phyloP scores from a whole-genome alignment of 345 rosid species.

The Combretum micranthum region DNA sequence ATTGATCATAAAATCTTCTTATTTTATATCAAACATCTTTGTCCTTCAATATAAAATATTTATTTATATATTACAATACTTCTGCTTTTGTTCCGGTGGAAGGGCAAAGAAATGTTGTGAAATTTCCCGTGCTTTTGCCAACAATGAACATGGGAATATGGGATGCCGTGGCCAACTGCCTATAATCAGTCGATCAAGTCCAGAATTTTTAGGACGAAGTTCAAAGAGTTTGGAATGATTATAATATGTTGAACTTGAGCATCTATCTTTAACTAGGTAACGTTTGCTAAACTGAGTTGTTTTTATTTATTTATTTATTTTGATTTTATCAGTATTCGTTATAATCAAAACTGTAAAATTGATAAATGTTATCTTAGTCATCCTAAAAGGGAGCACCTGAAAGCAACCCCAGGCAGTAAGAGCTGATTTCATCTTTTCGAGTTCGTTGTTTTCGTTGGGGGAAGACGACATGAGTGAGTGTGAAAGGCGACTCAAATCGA shows the following conservation, averaged over 20 bases:
- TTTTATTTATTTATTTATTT: too few relatives aligned
- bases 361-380: not conserved
- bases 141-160: conserved; percentile 15
- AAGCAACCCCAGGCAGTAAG: conserved; percentile 32
- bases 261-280: too few relatives aligned
- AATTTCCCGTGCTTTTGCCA: conserved; percentile 14
- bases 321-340: not conserved
- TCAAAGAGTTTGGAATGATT: too few relatives aligned
- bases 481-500: conserved; percentile 23
- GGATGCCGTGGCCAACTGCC: conserved; percentile 34
- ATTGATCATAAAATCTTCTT: too few relatives aligned
- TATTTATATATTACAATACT: too few relatives aligned
- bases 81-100: conserved; percentile 26
- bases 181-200: not conserved
- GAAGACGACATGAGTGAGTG: conserved; percentile 4
- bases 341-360: not conserved
- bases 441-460: conserved; percentile 7
- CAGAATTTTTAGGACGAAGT: not conserved
- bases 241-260: too few relatives aligned
- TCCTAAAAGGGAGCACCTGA: conserved; percentile 13
- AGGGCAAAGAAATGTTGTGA: conserved; percentile 22
- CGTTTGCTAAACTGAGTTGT: too few relatives aligned
- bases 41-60: too few relatives aligned
- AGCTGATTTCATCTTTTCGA: conserved; percentile 22
- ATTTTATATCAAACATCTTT: too few relatives aligned